Evolutionary conservation across 805 yeast genomes (phyloP), one percentile per base, ranked within the genome.

Genomic region (Saccharomycopsis fodiens): DNA sequence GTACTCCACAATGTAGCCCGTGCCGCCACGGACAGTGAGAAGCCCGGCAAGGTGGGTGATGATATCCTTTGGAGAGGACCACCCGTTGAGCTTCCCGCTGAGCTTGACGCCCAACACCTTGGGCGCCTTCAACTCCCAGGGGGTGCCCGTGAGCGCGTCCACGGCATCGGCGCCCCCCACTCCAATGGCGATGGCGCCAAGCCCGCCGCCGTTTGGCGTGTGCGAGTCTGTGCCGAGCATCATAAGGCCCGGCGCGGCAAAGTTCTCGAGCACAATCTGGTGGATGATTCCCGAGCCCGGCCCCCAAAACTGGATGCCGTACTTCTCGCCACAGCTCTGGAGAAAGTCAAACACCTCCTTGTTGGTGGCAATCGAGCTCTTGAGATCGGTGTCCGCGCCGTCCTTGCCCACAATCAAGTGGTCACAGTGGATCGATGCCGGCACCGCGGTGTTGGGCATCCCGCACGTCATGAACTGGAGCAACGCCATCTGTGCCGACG

Each of bases 111-210:
- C 97, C 58, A 91, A 68, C 59, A 88, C 77, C 73, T 85, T 87
- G 61, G 97, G 97, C 50, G 97, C 97, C 76, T 89, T 89, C 63
- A 89, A 79, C 72, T 89, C 97, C 97, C 97, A 89, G 47, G 97
- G 83, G 55, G 87, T 76, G 61, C 84, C 83, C 51, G 97, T 85
- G 81, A 89, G 78, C 51, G 87, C 97, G 66, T 89, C 97, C 57
- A 89, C 97, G 53, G 97, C 97, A 67, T 89, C 97, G 56, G 97
- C 97, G 77, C 97, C 97, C 75, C 97, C 97, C 57, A 91, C 97
- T 78, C 97, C 97, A 57, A 89, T 89, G 56, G 97, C 97, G 61
- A 89, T 78, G 71, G 86, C 94, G 72, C 97, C 97, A 61, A 89
- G 76, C 70, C 97, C 97, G 75, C 97, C 97, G 50, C 96, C 97